phyloP scores from a whole-genome alignment of 306 rosid species.

The Acacia melanoxylon region DNA sequence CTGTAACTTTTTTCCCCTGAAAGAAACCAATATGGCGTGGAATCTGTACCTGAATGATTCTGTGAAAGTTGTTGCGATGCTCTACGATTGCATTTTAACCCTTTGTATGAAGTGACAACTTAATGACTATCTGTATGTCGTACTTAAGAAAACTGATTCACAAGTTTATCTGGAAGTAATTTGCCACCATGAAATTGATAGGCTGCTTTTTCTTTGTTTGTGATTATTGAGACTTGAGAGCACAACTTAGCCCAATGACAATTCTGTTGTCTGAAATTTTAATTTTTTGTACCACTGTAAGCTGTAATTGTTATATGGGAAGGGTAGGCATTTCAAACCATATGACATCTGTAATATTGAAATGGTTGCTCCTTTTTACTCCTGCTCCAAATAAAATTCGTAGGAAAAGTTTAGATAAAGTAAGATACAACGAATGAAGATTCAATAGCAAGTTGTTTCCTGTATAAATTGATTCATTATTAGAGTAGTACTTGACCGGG shows the following conservation, averaged over 20 bases:
- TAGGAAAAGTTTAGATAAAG: neutral
- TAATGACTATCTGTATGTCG: neutral
- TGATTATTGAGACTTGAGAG: conserved; percentile 8
- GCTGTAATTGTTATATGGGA: conserved; percentile 12
- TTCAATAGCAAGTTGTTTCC: neutral
- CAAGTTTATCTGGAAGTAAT: neutral
- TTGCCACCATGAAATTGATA: neutral
- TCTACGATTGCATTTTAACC: neutral
- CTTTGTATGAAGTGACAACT: conserved; percentile 5
- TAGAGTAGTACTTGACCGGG: neutral
- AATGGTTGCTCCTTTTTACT: neutral
- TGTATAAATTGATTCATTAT: neutral
- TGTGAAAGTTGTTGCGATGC: neutral
- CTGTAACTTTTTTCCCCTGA: neutral
- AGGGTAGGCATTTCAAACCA: neutral
- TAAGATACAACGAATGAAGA: neutral
- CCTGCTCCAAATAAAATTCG: neutral
- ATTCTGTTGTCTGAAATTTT: conserved; percentile 10
- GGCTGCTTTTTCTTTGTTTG: neutral
- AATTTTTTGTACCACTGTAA: conserved; percentile 1
- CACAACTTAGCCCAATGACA: neutral
- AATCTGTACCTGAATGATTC: neutral
- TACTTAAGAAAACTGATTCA: neutral
- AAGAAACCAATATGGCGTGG: neutral
- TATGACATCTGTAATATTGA: neutral